Evolutionary conservation across 2,329 filamentous ascomycete genomes (phyloP), one percentile per base, ranked within the genome.

Genomic region (Penicillium brasilianum): DNA sequence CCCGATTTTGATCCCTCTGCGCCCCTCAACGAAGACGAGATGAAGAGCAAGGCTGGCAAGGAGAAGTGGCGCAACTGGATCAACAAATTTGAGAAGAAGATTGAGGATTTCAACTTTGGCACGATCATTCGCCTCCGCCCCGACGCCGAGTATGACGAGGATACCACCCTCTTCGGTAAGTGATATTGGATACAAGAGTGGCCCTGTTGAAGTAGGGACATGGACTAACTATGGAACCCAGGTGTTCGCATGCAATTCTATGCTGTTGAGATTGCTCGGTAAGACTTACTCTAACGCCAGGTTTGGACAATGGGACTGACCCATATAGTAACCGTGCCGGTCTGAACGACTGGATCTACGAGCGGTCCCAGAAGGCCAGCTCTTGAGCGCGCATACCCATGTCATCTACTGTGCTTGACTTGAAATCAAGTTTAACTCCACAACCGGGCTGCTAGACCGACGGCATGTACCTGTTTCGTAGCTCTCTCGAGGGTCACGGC

Each of bases 51-150:
- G 82, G 80, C 83, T 14, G 94, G 94, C 76, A 99, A 99, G 84
- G 92, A 96, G 80, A 86, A 86, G 76, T 99, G 95, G 95, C 88
- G 95, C 72, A 91, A 90, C 67, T 99, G 97, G 81, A 90, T 97
- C 86, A 93, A 90, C 84, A 83, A 85, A 64, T 99, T 97, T 77
- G 93, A 98, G 81, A 93, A 96, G 79, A 94, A 87, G 80, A 83
- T 99, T n/a, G 90, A 95, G 66, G 96, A 99, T 80, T 99, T 89
- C 84, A 99, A 97, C 83, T 99, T 97, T 78, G 95, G 95, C 58
- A 97, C 95, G 36, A 93, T 99, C 85, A 77, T 99, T 71, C 88
- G 95, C 60, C 85, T 87, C 59, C 91, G 86, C 72, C 85, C 92
- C 39, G 91, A 90, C 71, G 87, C 79, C 56, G 94, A 97, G 78